These are phyloP conservation scores for Martensiomyces pterosporus DNA, from an alignment of 192 early-diverging fungal species.

Conservation along the genomic window DNA sequence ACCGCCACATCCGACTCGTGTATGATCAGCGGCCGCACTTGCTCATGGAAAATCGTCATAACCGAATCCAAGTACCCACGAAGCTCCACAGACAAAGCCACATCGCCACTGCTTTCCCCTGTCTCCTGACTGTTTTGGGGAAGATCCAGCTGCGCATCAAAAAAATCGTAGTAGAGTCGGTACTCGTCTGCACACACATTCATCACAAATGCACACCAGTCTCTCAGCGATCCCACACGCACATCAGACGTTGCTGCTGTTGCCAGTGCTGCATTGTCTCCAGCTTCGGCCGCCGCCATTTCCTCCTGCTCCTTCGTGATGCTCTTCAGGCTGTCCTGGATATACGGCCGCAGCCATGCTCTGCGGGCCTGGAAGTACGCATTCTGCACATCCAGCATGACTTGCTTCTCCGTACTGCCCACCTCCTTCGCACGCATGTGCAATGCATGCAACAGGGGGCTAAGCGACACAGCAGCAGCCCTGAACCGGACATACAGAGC, in stretches of 20 bases:
- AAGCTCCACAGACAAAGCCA: slow-evolving; percentile 52
- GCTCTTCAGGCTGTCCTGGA: slow-evolving; percentile 59
- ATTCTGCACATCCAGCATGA: slow-evolving; percentile 67
- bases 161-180: slow-evolving; percentile 75
- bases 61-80: slow-evolving; percentile 74
- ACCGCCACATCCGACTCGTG: slow-evolving; percentile 76
- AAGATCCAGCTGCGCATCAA: slow-evolving; percentile 18
- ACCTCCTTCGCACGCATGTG: slow-evolving; percentile 57
- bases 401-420: slow-evolving; percentile 64
- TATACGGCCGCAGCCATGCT: slow-evolving; percentile 61
- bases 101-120: slow-evolving; percentile 65
- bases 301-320: slow-evolving; percentile 26
- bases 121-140: slow-evolving; percentile 24
- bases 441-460: slow-evolving; percentile 67
- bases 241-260: too few species aligned
- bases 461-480: slow-evolving; percentile 58
- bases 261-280: too few species aligned
- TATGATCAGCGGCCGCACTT: slow-evolving; percentile 83
- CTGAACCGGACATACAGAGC: slow-evolving; percentile 79
- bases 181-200: slow-evolving; percentile 81
- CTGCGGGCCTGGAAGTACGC: slow-evolving; percentile 74
- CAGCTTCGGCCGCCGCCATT: background rate
- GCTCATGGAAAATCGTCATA: slow-evolving; percentile 73
- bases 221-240: slow-evolving; percentile 25
- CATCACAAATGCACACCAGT: slow-evolving; percentile 78